Percentiles rank a stretch among this genome's conserved stretches.
Conservation (phyloP, 441 rosid genomes). For the Populus trichocarpa region DNA sequence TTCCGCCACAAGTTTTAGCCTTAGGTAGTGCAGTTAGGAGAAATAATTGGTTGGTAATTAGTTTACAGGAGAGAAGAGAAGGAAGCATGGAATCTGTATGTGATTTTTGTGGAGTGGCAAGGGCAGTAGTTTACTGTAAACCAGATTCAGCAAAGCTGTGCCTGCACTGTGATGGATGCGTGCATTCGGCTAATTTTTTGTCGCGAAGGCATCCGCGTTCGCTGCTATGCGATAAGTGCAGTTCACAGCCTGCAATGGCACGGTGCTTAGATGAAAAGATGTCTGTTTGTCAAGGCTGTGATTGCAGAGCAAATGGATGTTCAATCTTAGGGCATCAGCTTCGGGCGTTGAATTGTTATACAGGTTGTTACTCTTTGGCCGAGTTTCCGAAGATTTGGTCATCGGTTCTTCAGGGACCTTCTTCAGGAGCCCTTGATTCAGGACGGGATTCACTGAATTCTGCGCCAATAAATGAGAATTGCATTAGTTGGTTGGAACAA, state of each 20-base stretch:
- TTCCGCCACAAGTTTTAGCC: background rate
- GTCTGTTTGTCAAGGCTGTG: conserved; percentile 60
- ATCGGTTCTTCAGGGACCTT: conserved; percentile 36
- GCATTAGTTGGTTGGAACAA: conserved; percentile 25
- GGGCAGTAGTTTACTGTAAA: conserved; percentile 67
- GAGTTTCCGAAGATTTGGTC: conserved; percentile 61
- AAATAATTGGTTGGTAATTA: background rate
- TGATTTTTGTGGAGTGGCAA: conserved; percentile 48
- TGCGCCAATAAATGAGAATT: conserved; percentile 24
- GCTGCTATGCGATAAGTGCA: conserved; percentile 61
- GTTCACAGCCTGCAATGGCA: conserved; percentile 37
- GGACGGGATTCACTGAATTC: conserved; percentile 25
- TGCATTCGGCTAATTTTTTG: conserved; percentile 68
- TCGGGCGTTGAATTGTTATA: conserved; percentile 34
- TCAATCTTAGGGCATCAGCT: conserved; percentile 39
- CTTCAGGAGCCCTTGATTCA: conserved; percentile 10
- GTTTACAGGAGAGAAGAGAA: conserved; percentile 12
- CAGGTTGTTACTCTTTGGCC: conserved; percentile 58
- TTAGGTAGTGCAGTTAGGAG: background rate
- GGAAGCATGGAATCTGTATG: conserved; percentile 48
- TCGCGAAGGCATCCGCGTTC: conserved; percentile 63
- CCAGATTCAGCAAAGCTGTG: conserved; percentile 72
- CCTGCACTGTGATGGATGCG: conserved; percentile 49
- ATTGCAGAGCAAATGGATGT: conserved; percentile 44
- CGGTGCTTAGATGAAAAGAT: conserved; percentile 57